Percentiles rank a stretch among this genome's conserved stretches.
These are phyloP conservation scores for Lepidium didymum DNA, from an alignment of 345 rosid species.

Conservation along the genomic window DNA sequence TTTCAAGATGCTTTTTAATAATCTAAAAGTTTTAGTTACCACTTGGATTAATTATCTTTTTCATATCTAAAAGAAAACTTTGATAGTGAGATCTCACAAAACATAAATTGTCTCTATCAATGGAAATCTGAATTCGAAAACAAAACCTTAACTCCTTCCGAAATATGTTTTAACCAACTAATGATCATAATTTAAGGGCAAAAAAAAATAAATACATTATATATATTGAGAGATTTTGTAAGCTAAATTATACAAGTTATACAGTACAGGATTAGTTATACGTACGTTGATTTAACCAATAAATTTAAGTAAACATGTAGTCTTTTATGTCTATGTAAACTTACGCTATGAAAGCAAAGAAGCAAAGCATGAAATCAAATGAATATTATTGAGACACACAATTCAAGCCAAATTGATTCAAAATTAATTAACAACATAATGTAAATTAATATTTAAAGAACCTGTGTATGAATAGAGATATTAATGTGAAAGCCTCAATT, in stretches of 20 bases:
- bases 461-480: constrained; percentile 14
- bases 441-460: constrained; percentile 1
- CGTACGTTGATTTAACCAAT: not conserved
- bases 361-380: constrained; percentile 9
- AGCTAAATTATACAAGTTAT: not conserved
- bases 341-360: constrained; percentile 5
- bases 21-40: not conserved
- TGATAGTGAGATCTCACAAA: not conserved
- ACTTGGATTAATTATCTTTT: not conserved
- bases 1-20: not conserved
- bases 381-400: constrained; percentile 10
- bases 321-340: not conserved
- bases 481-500: not conserved
- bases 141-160: not conserved
- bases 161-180: not conserved
- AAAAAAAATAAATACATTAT: not conserved
- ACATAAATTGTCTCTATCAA: not conserved
- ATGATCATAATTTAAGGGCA: not conserved
- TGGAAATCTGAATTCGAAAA: not conserved
- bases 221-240: not conserved
- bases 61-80: not conserved
- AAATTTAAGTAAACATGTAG: not conserved
- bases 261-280: not conserved
- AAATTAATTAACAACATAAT: constrained; percentile 13
- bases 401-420: constrained; percentile 3